phyloP scores from a whole-genome alignment of 768 basidiomycete genomes.

The Phlegmacium glaucopus region DNA sequence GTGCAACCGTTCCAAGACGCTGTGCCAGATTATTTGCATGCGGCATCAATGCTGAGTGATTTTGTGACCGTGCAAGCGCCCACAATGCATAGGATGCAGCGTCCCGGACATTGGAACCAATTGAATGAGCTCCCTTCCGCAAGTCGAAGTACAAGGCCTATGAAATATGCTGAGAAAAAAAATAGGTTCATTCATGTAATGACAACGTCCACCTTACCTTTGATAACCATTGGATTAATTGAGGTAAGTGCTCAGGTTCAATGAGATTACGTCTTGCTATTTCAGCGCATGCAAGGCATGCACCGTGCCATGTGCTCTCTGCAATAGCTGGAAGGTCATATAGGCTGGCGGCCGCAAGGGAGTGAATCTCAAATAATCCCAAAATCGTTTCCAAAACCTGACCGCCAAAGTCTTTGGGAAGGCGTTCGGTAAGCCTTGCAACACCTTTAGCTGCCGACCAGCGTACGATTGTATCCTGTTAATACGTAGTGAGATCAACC shows the following conservation, averaged over 20 bases:
- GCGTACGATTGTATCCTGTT: conserved; percentile 89
- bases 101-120: conserved; percentile 93
- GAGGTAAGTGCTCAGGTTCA: conserved; percentile 48
- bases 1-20: conserved; percentile 70
- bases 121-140: conserved; percentile 86
- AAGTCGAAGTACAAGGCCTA: conserved; percentile 93
- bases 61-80: conserved; percentile 84
- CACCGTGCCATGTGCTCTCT: conserved; percentile 93
- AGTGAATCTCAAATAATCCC: conserved; percentile 74
- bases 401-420: conserved; percentile 68
- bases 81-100: conserved; percentile 93
- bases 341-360: conserved; percentile 54
- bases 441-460: conserved; percentile 94
- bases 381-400: conserved; percentile 85
- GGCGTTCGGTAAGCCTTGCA: conserved; percentile 76
- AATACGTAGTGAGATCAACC: conserved; percentile 2
- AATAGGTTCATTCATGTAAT: conserved; percentile 1
- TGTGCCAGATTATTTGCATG: conserved; percentile 66
- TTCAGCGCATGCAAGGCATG: conserved; percentile 89
- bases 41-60: conserved; percentile 51
- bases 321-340: conserved; percentile 75
- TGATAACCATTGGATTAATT: conserved; percentile 74
- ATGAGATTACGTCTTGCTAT: conserved; percentile 83
- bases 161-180: conserved; percentile 1
- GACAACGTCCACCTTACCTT: conserved; percentile 49